Base-by-base conservation (phyloP, 192 early-diverging fungal genomes). In the Powellomyces hirtus region DNA sequence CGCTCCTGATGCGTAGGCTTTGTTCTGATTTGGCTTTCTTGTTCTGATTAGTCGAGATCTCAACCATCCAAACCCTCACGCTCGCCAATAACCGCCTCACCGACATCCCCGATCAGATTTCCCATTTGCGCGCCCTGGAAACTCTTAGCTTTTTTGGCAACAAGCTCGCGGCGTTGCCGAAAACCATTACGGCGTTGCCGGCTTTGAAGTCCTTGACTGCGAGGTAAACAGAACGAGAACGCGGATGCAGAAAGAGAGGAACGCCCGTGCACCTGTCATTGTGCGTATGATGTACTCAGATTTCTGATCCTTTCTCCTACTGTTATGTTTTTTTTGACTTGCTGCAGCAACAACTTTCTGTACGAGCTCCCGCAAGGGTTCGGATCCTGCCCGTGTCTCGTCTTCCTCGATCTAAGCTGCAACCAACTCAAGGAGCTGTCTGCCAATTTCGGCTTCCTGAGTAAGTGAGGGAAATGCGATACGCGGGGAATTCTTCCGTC, bases 401-500 rank as follows among this genome's bases (percentile, higher is more conserved):
- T 68, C 24, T 76, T 73, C 49, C 58, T 81, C 22, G 80, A 81
- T 51, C 29, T 73, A 11, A 71, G 67, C 36, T 59, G 60, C 33
- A 81, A 81, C 55, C 55, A 68, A 62, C 49, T 81, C 26, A 74
- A 71, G 27, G 64, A 63, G 33, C 64, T 81, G 18, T 40, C 80
- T 7, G 16, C 76, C 7, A 76, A 81, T 38, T 81, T 81, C 55
- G 70, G 74, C 26, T 81, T 66, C 55, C 49, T 81, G 59, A 73
- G 71, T 74, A 56, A 20, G 71, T 35, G 3, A 49, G n/a, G n/a
- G n/a, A n/a, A n/a, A n/a, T n/a, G n/a, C n/a, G n/a, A n/a, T n/a
- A n/a, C n/a, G n/a, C n/a, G n/a, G n/a, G n/a, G n/a, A n/a, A n/a
- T n/a, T n/a, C n/a, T n/a, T n/a, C n/a, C n/a, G n/a, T n/a, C n/a